A percentile compares a stretch with the other conserved stretches of the same genome.
Conservation (phyloP, 306 rosid genomes). For the Ormosia semicastrata region DNA sequence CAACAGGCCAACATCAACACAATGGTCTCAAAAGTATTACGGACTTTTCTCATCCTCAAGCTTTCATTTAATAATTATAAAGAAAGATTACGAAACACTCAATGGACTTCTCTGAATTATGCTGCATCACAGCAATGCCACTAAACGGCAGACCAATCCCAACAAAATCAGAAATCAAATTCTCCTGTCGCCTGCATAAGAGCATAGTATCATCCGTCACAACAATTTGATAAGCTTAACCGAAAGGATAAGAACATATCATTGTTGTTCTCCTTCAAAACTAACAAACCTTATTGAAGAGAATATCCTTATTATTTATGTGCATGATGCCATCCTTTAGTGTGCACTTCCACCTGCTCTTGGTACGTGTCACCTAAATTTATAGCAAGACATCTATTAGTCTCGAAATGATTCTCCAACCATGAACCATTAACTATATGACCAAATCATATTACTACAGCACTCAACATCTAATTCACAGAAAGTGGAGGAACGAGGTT, state of each 20-base stretch:
- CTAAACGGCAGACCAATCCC: constrained; percentile 24
- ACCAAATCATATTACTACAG: background rate
- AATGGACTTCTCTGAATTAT: constrained; percentile 29
- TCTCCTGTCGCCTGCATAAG: constrained; percentile 77
- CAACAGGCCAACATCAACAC: constrained; percentile 62
- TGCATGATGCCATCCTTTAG: constrained; percentile 92
- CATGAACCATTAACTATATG: background rate
- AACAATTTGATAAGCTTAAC: background rate
- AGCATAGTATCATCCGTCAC: background rate
- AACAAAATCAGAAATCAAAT: constrained; percentile 74
- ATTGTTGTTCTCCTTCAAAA: background rate
- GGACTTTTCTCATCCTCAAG: constrained; percentile 50
- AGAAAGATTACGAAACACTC: constrained; percentile 47
- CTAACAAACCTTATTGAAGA: constrained; percentile 73
- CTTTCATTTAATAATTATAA: constrained; percentile 46
- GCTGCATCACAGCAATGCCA: constrained; percentile 35
- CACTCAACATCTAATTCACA: background rate
- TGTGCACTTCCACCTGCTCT: constrained; percentile 91
- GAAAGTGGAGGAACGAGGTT: background rate
- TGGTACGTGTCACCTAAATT: constrained; percentile 82
- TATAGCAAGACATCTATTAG: background rate
- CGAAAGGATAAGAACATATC: background rate
- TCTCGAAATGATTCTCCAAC: constrained; percentile 1
- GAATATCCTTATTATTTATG: constrained; percentile 83
- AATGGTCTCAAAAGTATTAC: constrained; percentile 45